phyloP scores from a whole-genome alignment of 441 rosid genomes.

The Capsella rubella region DNA sequence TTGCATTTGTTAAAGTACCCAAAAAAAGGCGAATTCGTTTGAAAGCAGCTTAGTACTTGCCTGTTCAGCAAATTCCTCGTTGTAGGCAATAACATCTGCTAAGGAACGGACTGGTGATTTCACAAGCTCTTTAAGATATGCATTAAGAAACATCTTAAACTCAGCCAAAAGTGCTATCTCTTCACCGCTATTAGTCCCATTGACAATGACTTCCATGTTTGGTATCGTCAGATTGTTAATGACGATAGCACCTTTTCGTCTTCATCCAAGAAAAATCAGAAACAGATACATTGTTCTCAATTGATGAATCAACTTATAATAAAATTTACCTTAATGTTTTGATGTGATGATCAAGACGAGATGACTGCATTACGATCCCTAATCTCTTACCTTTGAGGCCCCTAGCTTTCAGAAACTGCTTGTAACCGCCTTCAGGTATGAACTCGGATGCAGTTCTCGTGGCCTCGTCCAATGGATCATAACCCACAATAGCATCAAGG shows the following conservation, averaged over 20 bases:
- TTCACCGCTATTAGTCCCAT: conserved; percentile 51
- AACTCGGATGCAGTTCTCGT: conserved; percentile 50
- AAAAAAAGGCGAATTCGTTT: background rate
- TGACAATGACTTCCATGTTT: conserved; percentile 43
- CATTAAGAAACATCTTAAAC: conserved; percentile 64
- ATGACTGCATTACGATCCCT: conserved; percentile 50
- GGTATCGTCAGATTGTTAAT: conserved; percentile 55
- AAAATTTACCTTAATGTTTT: conserved; percentile 51
- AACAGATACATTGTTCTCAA: background rate
- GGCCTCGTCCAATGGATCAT: conserved; percentile 59
- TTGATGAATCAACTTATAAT: background rate
- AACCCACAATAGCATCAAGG: conserved; percentile 69
- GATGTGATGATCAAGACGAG: conserved; percentile 54
- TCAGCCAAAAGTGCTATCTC: conserved; percentile 53
- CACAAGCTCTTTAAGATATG: conserved; percentile 56
- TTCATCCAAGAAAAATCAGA: conserved; percentile 17
- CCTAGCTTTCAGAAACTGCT: conserved; percentile 51
- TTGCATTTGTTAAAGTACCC: background rate
- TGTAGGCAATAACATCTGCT: conserved; percentile 70
- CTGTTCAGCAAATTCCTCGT: conserved; percentile 54
- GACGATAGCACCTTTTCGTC: conserved; percentile 60
- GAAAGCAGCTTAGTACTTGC: conserved; percentile 38
- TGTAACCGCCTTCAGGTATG: conserved; percentile 68
- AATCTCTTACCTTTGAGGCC: conserved; percentile 66
- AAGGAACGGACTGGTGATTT: conserved; percentile 66